phyloP scores from a whole-genome alignment of 352 stramenopile genomes.

The Halophytophthora batemanensis region DNA sequence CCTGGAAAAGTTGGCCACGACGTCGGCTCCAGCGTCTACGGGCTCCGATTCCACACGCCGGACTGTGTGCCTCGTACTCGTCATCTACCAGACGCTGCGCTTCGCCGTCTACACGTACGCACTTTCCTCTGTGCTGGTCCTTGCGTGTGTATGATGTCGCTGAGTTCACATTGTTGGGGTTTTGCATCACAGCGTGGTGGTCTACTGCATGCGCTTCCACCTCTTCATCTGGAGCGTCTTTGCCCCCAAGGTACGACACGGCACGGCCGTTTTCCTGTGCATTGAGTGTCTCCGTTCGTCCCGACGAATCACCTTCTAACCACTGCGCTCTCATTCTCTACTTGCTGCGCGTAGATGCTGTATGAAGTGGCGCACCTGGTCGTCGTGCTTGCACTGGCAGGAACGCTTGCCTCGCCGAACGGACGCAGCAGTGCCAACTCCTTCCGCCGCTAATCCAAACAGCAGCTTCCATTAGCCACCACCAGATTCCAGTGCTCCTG shows the following conservation, averaged over 20 bases:
- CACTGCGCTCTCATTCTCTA: too few species aligned
- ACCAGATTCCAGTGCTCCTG: too few species aligned
- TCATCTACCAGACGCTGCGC: conserved; percentile 55
- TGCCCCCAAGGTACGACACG: conserved; percentile 66
- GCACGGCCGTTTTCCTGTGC: neutral
- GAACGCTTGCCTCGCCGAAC: conserved; percentile 10
- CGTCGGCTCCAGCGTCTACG: neutral
- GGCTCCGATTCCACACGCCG: neutral
- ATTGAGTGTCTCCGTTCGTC: too few species aligned
- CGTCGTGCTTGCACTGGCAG: conserved; percentile 29
- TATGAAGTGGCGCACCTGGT: conserved; percentile 65
- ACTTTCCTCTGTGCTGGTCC: too few species aligned
- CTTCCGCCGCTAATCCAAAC: conserved; percentile 7
- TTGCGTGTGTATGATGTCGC: neutral
- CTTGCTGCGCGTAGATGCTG: conserved; percentile 77
- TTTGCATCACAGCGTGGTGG: conserved; percentile 44
- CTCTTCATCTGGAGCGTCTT: conserved; percentile 92
- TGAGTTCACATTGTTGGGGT: conserved; percentile 4
- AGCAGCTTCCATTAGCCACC: too few species aligned
- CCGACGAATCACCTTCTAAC: too few species aligned
- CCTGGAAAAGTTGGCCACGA: conserved; percentile 1
- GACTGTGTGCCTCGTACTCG: conserved; percentile 28
- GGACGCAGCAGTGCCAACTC: neutral
- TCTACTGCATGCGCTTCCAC: conserved; percentile 89
- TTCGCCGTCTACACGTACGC: conserved; percentile 70